Evolutionary conservation across 345 rosid genomes (phyloP), one percentile per base, ranked within the genome.

Genomic region (Populus alba): DNA sequence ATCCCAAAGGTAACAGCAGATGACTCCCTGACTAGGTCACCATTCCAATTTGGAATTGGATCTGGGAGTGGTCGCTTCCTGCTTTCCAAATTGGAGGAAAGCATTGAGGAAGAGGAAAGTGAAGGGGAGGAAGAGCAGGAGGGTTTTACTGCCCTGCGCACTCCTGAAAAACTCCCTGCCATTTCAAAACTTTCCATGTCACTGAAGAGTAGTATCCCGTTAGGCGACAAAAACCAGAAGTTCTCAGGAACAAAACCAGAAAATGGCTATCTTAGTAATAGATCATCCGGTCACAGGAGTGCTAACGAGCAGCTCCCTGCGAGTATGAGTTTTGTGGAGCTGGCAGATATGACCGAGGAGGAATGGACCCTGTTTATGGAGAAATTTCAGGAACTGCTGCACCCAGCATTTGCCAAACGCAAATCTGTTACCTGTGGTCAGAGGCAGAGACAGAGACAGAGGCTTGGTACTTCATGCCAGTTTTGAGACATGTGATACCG

Each of bases 381-480:
- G 63, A 94, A 85, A 86, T 92, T 92, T 73, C 91, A 85, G 74
- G 97, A 88, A 74, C 81, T 92, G 76, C 90, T 97, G 70, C 45
- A 71, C 49, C 94, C 93, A 11, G 98, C 94, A 71, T 94, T 94
- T 37, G 90, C 80, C 0, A 87, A 85, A 66, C 90, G 97, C 37
- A 92, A 92, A 85, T 89, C 91, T 1, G 86, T 87, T 43, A 87
- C 91, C 23, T 15, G 83, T 73, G 93, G 94, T 55, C 94, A 88
- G 90, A 92, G 87, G 83, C 98, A 91, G 94, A 89, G 86, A 61
- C 97, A 77, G 92, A 92, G 98, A 61, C 97, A 77, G 92, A 92
- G 98, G 92, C 97, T 97, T 7, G 98, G 99, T 49, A 94, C 97
- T 66, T 97, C 98, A 6, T 97, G 99, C 91, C 97, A 92, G 94